Conservation (phyloP, 148 eudicot species). For the Vaccinium vitisidaea region DNA sequence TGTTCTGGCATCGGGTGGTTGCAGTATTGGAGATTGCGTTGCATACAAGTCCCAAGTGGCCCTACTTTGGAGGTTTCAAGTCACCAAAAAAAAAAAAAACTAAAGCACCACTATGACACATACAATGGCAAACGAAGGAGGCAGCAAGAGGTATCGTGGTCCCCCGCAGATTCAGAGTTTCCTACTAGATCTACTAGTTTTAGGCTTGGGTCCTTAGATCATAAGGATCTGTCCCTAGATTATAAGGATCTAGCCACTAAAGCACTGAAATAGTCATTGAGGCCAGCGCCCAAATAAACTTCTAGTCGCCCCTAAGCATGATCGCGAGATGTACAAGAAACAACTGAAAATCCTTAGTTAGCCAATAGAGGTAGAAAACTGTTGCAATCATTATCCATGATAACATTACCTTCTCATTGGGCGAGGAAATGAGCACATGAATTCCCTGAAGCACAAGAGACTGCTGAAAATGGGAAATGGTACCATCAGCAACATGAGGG, state of each 20-base stretch:
- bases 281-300: not conserved
- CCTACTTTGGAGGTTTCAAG: not conserved
- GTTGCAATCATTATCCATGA: not conserved
- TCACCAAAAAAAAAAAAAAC: not conserved
- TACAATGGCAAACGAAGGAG: not conserved
- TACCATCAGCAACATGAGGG: constrained; percentile 58
- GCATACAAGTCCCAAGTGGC: not conserved
- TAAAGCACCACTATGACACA: not conserved
- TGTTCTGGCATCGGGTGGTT: not conserved
- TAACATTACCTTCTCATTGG: constrained; percentile 58
- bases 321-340: not conserved
- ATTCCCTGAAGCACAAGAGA: constrained; percentile 61
- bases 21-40: not conserved
- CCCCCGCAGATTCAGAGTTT: not conserved
- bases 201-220: not conserved
- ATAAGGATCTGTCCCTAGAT: not conserved
- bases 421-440: constrained; percentile 55
- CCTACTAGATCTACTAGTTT: not conserved
- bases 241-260: not conserved
- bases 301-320: not conserved
- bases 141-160: not conserved
- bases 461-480: constrained; percentile 29
- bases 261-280: not conserved
- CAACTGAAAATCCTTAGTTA: not conserved
- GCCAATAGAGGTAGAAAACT: not conserved